Evolutionary conservation across 2,329 filamentous ascomycete genomes (phyloP).

Genomic region (Hyphodiscus sp.): DNA sequence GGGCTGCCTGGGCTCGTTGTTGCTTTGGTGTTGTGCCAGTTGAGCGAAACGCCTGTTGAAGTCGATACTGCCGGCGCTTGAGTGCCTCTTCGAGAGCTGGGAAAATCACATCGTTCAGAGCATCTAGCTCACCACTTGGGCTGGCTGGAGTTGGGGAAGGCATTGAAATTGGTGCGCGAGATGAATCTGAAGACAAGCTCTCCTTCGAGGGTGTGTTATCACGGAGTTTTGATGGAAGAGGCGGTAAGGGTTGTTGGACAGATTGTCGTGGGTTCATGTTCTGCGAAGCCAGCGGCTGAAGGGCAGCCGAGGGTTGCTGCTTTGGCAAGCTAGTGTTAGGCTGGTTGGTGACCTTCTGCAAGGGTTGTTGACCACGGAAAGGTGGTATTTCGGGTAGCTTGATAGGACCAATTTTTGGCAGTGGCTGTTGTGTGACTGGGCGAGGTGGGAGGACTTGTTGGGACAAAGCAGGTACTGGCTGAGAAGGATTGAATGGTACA

Average conservation of each 20-base stretch:
- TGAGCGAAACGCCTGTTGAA: slow-evolving; percentile 35
- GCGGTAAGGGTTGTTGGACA: slow-evolving; percentile 26
- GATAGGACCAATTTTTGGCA: slow-evolving; percentile 31
- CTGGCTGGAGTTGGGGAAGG: slow-evolving; percentile 51
- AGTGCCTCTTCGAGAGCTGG: slow-evolving; percentile 89
- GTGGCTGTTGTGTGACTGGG: slow-evolving; percentile 28
- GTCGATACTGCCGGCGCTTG: slow-evolving; percentile 63
- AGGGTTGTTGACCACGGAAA: slow-evolving; percentile 27
- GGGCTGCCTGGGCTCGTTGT: slow-evolving; percentile 63
- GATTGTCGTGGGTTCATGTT: slow-evolving; percentile 24
- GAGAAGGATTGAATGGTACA: slow-evolving; percentile 17
- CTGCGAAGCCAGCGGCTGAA: slow-evolving; percentile 18
- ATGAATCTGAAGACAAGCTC: slow-evolving; percentile 19
- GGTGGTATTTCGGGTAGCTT: slow-evolving; percentile 33
- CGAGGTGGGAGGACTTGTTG: slow-evolving; percentile 11
- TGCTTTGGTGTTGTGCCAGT: slow-evolving; percentile 48
- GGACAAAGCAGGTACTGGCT: slow-evolving; percentile 6
- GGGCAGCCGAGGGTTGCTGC: slow-evolving; percentile 20
- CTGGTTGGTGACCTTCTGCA: slow-evolving; percentile 28
- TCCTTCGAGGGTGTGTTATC: slow-evolving; percentile 28
- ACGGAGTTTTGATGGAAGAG: slow-evolving; percentile 29
- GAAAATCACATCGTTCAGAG: slow-evolving; percentile 84
- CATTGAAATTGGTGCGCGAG: slow-evolving; percentile 41
- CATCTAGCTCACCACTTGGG: slow-evolving; percentile 68
- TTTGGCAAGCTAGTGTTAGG: slow-evolving; percentile 20